Percentiles rank a stretch among this genome's conserved stretches.
phyloP scores from a whole-genome alignment of 148 eudicot species.

The Cornus florida region DNA sequence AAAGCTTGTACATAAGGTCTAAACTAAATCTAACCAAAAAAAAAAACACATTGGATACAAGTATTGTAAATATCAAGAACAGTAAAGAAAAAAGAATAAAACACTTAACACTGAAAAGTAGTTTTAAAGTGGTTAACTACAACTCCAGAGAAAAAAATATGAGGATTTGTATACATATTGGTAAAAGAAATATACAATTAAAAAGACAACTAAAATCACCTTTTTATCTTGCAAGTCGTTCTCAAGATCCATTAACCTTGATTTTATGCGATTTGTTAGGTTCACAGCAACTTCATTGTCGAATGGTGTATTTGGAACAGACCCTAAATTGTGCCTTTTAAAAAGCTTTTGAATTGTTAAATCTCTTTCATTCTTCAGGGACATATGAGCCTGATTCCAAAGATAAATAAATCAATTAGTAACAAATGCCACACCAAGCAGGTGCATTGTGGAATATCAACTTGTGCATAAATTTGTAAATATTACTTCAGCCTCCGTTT shows the following conservation, averaged over 20 bases:
- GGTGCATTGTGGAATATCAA: background rate
- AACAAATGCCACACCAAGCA: slow-evolving; percentile 4
- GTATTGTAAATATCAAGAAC: too few relatives aligned
- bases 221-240: slow-evolving; percentile 70
- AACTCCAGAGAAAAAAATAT: too few relatives aligned
- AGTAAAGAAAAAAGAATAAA: too few relatives aligned
- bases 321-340: slow-evolving; percentile 64
- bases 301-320: slow-evolving; percentile 55
- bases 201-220: slow-evolving; percentile 33
- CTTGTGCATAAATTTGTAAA: slow-evolving; percentile 10
- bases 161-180: too few relatives aligned
- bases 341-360: slow-evolving; percentile 54
- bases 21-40: too few relatives aligned
- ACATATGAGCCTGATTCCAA: slow-evolving; percentile 54
- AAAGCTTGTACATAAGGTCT: too few relatives aligned
- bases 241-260: slow-evolving; percentile 57
- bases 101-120: too few relatives aligned
- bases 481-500: slow-evolving; percentile 67
- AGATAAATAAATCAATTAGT: slow-evolving; percentile 14
- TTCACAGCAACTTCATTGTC: slow-evolving; percentile 61
- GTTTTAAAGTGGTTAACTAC: too few relatives aligned
- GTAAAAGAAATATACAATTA: background rate
- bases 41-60: too few relatives aligned
- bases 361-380: slow-evolving; percentile 74
- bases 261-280: slow-evolving; percentile 45